Conservation (phyloP, 805 yeast genomes). For the Ogataea corticis region DNA sequence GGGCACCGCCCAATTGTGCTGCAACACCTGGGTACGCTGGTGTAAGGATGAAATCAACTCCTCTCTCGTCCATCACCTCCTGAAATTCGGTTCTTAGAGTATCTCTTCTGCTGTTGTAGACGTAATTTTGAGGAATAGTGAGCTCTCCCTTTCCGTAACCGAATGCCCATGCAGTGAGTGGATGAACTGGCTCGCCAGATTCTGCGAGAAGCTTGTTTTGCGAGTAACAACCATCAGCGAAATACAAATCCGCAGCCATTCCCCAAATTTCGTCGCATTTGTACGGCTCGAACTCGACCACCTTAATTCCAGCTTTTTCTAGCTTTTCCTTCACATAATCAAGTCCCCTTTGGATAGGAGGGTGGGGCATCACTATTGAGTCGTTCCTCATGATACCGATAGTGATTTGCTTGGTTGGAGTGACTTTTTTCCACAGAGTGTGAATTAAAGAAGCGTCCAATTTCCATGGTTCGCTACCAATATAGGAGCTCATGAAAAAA, state of each 20-base stretch:
- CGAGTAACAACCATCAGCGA: constrained; percentile 64
- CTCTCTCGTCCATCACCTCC: constrained; percentile 49
- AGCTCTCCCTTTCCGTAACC: constrained; percentile 59
- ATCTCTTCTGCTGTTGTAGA: constrained; percentile 56
- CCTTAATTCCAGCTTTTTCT: constrained; percentile 54
- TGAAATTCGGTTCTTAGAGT: constrained; percentile 55
- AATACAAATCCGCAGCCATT: constrained; percentile 55
- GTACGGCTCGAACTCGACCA: constrained; percentile 57
- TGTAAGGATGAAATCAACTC: constrained; percentile 63
- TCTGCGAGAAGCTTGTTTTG: constrained; percentile 50
- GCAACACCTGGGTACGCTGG: constrained; percentile 73
- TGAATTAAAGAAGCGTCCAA: constrained; percentile 42
- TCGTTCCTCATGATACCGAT: constrained; percentile 64
- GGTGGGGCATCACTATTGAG: constrained; percentile 63
- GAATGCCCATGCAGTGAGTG: constrained; percentile 61
- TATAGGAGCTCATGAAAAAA: constrained; percentile 41
- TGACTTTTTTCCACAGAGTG: constrained; percentile 43
- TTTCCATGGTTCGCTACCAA: constrained; percentile 27
- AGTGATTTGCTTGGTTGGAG: constrained; percentile 43
- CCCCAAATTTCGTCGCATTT: constrained; percentile 58
- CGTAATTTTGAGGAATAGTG: constrained; percentile 52
- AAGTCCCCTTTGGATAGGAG: constrained; percentile 65
- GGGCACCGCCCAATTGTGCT: constrained; percentile 48
- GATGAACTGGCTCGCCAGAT: constrained; percentile 70
- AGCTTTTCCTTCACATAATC: constrained; percentile 54